Conservation (phyloP, 257 asterid genomes). For the Osmanthus fragrans region DNA sequence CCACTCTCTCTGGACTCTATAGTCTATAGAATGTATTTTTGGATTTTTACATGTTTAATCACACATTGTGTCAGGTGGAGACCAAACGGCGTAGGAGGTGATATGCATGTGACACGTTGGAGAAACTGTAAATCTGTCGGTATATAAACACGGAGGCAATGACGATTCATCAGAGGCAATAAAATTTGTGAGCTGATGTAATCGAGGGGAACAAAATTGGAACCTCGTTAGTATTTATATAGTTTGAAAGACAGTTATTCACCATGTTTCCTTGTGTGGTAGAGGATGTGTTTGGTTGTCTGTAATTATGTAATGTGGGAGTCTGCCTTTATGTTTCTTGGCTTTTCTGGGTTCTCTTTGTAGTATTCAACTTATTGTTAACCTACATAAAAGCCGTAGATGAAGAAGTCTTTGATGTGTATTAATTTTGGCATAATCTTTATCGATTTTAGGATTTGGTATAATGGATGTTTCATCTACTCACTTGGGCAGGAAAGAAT, state of each 20-base stretch:
- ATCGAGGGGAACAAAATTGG: slow-evolving; percentile 18
- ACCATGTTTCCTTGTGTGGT: slow-evolving; percentile 30
- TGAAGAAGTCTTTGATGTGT: slow-evolving; percentile 28
- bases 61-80: slow-evolving; percentile 54
- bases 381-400: slow-evolving; percentile 24
- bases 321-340: slow-evolving; percentile 9
- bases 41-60: background rate
- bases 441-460: background rate
- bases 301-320: slow-evolving; percentile 47
- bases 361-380: slow-evolving; percentile 7
- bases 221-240: slow-evolving; percentile 33
- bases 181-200: slow-evolving; percentile 25
- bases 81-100: slow-evolving; percentile 80
- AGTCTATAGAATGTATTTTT: background rate
- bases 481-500: background rate
- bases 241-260: slow-evolving; percentile 33
- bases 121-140: slow-evolving; percentile 16
- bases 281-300: slow-evolving; percentile 47
- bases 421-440: background rate
- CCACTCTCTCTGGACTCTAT: background rate
- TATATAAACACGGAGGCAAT: slow-evolving; percentile 33
- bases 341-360: slow-evolving; percentile 13
- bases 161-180: slow-evolving; percentile 25
- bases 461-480: background rate
- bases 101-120: slow-evolving; percentile 9